Evolutionary conservation across 768 basidiomycete genomes (phyloP), one percentile per base, ranked within the genome.

Genomic region (Boletus vermiculosoides): DNA sequence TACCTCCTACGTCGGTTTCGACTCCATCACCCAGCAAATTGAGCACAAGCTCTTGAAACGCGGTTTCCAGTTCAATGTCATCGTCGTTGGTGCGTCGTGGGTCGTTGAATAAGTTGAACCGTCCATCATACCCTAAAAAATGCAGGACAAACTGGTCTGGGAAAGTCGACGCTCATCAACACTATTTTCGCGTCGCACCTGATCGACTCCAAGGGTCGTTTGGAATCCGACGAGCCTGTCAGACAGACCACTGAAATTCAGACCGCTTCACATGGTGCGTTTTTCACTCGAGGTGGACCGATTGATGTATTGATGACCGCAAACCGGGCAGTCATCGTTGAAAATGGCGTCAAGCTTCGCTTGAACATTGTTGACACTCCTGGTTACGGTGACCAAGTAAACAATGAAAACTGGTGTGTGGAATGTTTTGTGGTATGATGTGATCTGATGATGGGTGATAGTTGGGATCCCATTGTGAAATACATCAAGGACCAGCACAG

Each of bases 401-500:
- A 99, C 84, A 99, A 99, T 74, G 96, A 99, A 74, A 90, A 90
- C 73, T 98, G 97, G 92, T 94, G 66, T 47, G 86, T 74, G 30
- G 37, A 37, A 40, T 56, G 52, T 34, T 46, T 49, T 42, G 31
- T 50, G 23, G 33, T 4, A 33, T 39, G 47, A 37, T 1, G 31
- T 39, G 56, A 51, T 45, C 57, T 60, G 16, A 64, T 45, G 39
- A 36, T 0, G 41, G 31, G 2, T 10, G 61, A n/a, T 58, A 95
- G 92, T 81, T 99, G 96, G 96, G 96, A 99, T 69, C 92, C 96
- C 42, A 98, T 99, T 67, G 83, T 98, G 72, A 98, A 97, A 75
- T 97, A 99, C 74, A 98, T 98, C 80, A 94, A 95, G 79, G 96
- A 98, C 81, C 96, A 98, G 72, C 96, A 98, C 80, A 94, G 92